Evolutionary conservation across 2,329 filamentous ascomycete genomes (phyloP), one percentile per base, ranked within the genome.

Genomic region (Albophoma yamanashiensis): DNA sequence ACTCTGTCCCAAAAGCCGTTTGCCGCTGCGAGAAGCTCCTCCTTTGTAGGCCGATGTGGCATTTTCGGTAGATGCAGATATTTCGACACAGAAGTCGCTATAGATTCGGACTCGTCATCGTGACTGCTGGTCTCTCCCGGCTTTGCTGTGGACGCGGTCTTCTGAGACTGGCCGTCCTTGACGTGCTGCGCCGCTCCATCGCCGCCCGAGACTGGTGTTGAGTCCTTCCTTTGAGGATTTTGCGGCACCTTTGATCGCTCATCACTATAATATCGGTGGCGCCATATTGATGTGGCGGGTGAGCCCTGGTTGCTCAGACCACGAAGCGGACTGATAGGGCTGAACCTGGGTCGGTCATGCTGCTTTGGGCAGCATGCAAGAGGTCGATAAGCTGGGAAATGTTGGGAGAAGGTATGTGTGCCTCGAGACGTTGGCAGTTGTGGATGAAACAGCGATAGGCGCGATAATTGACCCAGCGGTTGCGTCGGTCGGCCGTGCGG

Each of bases 1-100:
- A 97, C 75, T 56, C 94, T 85, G 63, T 95, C 88, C 87, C 91
- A 94, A 72, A 97, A 97, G 1, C 92, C 92, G 27, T 87, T 97
- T 42, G 94, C 92, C 5, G 94, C 93, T 25, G 90, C 89, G 42
- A 99, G 79, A 36, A 99, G 81, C 73, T 99, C 94, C 71, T 97
- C 92, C 70, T 96, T 97, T 9, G 88, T 93, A 6, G 94, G 93
- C 25, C 92, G 83, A 76, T 97, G 91, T n/a, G 88, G 85, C 72
- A 92, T 84, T 67, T 89, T 88, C 31, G 82, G 76, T 60, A 85
- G 72, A 68, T 85, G 80, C 11, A 85, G 68, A 65, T 87, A 87
- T 65, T 83, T 84, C 40, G 82, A 83, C 67, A 85, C 73, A 36
- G 82, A 80, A 53, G 77, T 71, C 20, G 79, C 73, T 53, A 82